Evolutionary conservation across 805 yeast species (phyloP), one percentile per base, ranked within the genome.

Genomic region (Ascoidea rubescens): DNA sequence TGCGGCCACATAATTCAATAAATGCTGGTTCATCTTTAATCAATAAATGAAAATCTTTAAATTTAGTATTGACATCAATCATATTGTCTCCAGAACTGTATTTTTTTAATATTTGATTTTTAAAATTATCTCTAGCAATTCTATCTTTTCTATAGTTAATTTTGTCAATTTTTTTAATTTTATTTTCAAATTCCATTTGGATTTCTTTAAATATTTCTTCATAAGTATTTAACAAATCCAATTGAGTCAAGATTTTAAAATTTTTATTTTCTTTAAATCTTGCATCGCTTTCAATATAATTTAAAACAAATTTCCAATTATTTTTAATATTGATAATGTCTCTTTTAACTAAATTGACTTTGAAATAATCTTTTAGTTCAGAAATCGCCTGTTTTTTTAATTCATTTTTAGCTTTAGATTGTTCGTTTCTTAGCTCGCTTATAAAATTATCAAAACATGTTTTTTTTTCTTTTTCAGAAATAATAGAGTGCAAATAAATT

Each of bases 1-100:
- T 71, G 51, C 89, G 73, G 0, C 95, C 96, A 53, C 88, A 71
- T 44, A 88, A 56, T 28, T 73, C 78, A 14, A 76, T 59, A 60
- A 84, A 88, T 14, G 78, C 67, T 48, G 69, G 70, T 55, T 82
- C 84, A 37, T 76, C 74, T 54, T 77, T 77, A 1, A 87, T 58
- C 5, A 60, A 54, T 0, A 73, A 67, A 46, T 77, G 71, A 1
- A 86, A 59, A 30, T 82, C 82, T 49, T 64, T 66, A 82, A 95
- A 88, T 50, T 65, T 69, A 1, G 84, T 69, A 52, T 74, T 74
- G 1, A 84, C 79, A 5, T 64, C 63, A 31, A 82, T 66, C 14
- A 60, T 56, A 0, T 68, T 67, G 6, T 58, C 48, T 21, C 28
- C 28, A 1, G 56, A 55, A 33, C 61, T 62, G 44, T 73, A 61